Conservation (phyloP, 139 green algal genomes). For the Closterium sp. region DNA sequence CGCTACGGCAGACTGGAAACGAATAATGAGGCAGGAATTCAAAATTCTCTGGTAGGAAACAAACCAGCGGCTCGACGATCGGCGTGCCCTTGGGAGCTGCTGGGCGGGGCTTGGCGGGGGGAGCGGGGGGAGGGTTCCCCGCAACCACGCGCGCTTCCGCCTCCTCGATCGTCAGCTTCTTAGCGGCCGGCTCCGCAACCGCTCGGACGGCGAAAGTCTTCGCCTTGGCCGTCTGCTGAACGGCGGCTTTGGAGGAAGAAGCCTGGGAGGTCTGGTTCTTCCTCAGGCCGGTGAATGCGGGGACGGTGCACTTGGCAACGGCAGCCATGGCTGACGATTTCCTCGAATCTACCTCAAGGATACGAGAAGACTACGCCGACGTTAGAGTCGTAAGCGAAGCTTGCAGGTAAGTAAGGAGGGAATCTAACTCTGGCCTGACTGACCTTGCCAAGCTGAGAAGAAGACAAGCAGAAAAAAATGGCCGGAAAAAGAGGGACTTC, state of each 20-base stretch:
- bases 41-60: background rate
- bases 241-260: background rate
- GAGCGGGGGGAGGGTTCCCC: slow-evolving; percentile 22
- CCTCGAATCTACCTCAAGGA: background rate
- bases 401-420: background rate
- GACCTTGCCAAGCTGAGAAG: background rate
- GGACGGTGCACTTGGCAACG: background rate
- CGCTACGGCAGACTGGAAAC: background rate
- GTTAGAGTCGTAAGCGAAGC: background rate
- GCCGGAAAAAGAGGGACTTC: background rate
- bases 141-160: slow-evolving; percentile 36
- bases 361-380: background rate
- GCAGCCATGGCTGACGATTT: background rate
- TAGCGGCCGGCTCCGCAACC: slow-evolving; percentile 24
- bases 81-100: slow-evolving; percentile 11
- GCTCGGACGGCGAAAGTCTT: background rate
- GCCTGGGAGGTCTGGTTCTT: background rate
- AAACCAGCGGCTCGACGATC: background rate
- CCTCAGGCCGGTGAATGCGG: background rate
- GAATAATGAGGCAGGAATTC: background rate
- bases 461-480: background rate
- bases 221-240: background rate
- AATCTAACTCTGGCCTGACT: background rate
- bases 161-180: slow-evolving; percentile 39
- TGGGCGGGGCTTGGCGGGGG: background rate